phyloP scores from a whole-genome alignment of 2,329 filamentous ascomycete species.

The Sporothrix schenckii region DNA sequence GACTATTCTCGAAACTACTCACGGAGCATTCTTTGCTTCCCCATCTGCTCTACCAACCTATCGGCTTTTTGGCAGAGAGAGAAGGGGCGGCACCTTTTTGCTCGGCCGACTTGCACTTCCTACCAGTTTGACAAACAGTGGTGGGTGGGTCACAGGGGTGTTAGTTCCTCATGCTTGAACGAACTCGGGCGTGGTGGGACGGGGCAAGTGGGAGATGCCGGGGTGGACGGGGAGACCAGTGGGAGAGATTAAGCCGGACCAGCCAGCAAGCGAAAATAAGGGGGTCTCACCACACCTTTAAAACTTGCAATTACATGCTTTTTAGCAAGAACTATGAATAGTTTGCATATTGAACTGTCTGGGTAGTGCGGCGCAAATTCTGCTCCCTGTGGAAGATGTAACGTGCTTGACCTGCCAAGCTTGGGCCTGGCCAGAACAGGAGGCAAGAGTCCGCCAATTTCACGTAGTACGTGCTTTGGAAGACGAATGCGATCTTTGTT shows the following conservation, averaged over 20 bases:
- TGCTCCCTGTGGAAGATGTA: neutral
- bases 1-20: no score
- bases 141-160: neutral
- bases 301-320: neutral
- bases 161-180: neutral
- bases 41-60: neutral
- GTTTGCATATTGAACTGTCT: neutral
- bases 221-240: neutral
- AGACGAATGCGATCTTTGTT: neutral
- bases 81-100: neutral
- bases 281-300: neutral
- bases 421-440: neutral
- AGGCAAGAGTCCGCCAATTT: neutral
- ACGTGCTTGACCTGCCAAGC: neutral
- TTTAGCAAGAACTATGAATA: neutral
- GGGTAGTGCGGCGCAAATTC: neutral
- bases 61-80: no score
- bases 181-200: neutral
- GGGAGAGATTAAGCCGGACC: slow-evolving; percentile 4
- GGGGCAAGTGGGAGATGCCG: neutral
- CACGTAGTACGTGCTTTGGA: neutral
- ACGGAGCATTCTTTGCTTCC: neutral
- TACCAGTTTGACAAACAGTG: neutral
- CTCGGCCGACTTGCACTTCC: neutral
- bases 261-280: neutral